A percentile compares a stretch with the other conserved stretches of the same genome.
These are phyloP conservation scores for Calonectria henricotiae DNA, from an alignment of 2,329 filamentous ascomycete genomes.

Conservation along the genomic window DNA sequence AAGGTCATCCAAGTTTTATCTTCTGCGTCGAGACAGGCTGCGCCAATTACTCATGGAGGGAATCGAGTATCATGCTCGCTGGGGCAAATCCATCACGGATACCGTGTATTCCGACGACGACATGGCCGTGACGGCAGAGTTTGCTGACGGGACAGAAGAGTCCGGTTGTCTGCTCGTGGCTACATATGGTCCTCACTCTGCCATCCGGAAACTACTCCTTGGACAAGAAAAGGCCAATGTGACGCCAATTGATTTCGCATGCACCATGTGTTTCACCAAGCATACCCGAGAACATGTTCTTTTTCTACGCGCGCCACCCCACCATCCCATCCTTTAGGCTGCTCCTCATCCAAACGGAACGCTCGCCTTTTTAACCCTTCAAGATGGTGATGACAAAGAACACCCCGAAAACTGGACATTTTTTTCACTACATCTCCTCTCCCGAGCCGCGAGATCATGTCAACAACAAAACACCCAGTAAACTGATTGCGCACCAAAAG, in stretches of 20 bases:
- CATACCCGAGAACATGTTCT: slow-evolving; percentile 1
- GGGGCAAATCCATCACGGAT: background rate
- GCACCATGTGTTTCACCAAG: slow-evolving; percentile 16
- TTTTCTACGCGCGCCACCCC: background rate
- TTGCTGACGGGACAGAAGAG: slow-evolving; percentile 4
- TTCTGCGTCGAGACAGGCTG: slow-evolving; percentile 1
- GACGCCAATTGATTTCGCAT: background rate
- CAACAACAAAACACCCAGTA: background rate
- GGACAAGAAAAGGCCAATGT: background rate
- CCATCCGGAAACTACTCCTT: background rate
- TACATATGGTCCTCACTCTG: background rate
- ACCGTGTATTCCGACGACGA: background rate
- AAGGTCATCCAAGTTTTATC: slow-evolving; percentile 14
- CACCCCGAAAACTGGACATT: slow-evolving; percentile 4
- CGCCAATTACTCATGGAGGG: slow-evolving; percentile 8
- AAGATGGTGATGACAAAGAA: slow-evolving; percentile 1
- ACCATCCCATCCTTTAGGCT: background rate
- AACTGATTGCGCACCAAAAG: slow-evolving; percentile 1
- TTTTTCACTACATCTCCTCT: slow-evolving; percentile 5
- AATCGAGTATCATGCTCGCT: background rate
- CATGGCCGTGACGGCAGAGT: slow-evolving; percentile 2
- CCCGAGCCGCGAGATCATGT: background rate
- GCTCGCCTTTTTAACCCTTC: background rate
- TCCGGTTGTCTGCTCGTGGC: background rate
- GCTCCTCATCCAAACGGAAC: background rate